Base-by-base conservation (phyloP, 139 green algal species). In the Nannochloris sp. region DNA sequence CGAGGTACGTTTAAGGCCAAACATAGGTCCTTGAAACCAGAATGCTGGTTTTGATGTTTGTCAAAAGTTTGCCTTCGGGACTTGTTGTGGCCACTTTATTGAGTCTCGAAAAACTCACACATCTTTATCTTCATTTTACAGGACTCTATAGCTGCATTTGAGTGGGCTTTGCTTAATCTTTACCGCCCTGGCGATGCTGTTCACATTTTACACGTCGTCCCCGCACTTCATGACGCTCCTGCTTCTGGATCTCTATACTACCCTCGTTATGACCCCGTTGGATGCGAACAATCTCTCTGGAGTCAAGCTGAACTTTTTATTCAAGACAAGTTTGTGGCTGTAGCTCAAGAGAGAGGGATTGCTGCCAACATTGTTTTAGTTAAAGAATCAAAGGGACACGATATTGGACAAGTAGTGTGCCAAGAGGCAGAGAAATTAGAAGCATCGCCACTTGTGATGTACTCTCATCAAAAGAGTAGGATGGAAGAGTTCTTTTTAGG, bases 161-260 rank as follows among this genome's bases (percentile, higher is more conserved):
- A 54, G 6, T 73, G 58, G 57, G 23, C 37, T 4, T 36, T 72
- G 57, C 25, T 24, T 30, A 61, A 68, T 48, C 31, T 73, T 38
- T 45, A 53, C 48, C 35, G 34, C 9, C 46, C n/a, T 0, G 34
- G 30, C 2, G 59, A 71, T 14, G 54, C 57, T 59, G 36, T 73
- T 37, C 67, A 73, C 67, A 29, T 73, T 19, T 42, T 73, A n/a
- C 67, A 73, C 13, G 58, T 73, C 13, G 57, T 73, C 39, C 45
- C 67, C 2, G 59, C 68, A 24, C 24, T 61, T 19, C 46, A 73
- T 33, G 29, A 23, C 32, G n/a, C 15, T 30, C 59, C 59, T 2
- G 44, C 59, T 23, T 33, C 14, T 3, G 67, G 67, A n/a, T 38
- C n/a, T 24, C 35, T 73, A 23, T 71, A 62, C 25, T 71, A 65